phyloP scores from a whole-genome alignment of 139 green algal genomes.

The Medakamo hakoo region DNA sequence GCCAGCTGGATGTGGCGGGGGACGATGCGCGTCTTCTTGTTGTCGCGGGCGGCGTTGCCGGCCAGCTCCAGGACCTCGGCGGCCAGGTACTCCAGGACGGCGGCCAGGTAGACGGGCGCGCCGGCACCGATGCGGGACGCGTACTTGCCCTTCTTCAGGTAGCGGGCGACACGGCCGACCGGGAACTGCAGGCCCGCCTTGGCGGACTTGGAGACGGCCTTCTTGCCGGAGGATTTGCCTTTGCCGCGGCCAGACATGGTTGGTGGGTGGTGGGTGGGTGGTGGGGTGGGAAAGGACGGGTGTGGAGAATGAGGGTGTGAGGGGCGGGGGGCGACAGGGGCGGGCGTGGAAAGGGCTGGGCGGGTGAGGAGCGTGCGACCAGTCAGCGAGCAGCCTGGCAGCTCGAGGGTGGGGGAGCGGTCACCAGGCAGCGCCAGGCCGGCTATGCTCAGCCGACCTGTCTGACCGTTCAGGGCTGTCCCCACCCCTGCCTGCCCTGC shows the following conservation, averaged over 20 bases:
- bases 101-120: constrained; percentile 11
- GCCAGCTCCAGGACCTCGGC: constrained; percentile 43
- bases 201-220: constrained; percentile 52
- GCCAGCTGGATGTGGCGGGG: constrained; percentile 68
- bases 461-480: no score
- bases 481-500: neutral
- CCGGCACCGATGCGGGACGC: constrained; percentile 9
- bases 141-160: constrained; percentile 78
- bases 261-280: neutral
- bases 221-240: constrained; percentile 50
- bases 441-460: no score
- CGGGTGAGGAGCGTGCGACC: neutral
- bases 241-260: constrained; percentile 62
- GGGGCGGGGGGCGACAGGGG: neutral
- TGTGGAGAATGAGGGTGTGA: neutral
- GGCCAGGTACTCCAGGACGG: constrained; percentile 46
- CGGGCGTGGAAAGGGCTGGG: neutral
- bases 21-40: constrained; percentile 75
- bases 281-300: neutral
- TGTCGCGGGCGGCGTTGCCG: constrained; percentile 57
- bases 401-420: no score
- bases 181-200: constrained; percentile 87
- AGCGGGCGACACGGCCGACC: constrained; percentile 64
- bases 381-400: no score
- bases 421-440: no score